Evolutionary conservation across 805 yeast genomes (phyloP), one percentile per base, ranked within the genome.

Genomic region (Lipomyces sp.): DNA sequence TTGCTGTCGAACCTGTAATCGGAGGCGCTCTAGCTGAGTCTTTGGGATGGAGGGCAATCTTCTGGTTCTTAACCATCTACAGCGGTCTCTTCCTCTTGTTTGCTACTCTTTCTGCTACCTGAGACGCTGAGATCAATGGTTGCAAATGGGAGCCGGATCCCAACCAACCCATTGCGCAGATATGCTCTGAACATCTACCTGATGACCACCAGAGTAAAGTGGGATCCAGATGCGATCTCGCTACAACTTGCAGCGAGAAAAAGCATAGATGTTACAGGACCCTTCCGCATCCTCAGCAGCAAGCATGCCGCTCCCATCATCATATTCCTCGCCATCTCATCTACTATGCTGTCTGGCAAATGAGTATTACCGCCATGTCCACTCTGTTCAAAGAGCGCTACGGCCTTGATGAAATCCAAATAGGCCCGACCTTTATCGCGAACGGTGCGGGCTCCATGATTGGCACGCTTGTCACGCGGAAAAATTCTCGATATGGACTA

Each of bases 1-100:
- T 87, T 72, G 92, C 91, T 1, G 81, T 91, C 69, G 94, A 96
- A 10, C 91, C 96, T 0, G 78, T 92, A n/a, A 78, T 91, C 30
- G 87, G 88, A 6, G 81, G 87, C 3, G 78, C 79, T 0, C 72
- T 85, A 74, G 80, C 82, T 71, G 79, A 82, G 29, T 77, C 86
- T 0, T 70, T 77, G 35, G 81, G 85, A 24, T 92, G 97, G 97
- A 81, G 93, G 71, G 85, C 92, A 0, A 84, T 88, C n/a, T 89
- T 90, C 72, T 86, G 91, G 86, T 90, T 92, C 69, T 77, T 90
- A 60, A 86, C 90, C 0, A 86, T 89, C 34, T 86, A 89, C 8
- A 84, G 88, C 37, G 88, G 88, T 3, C 77, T 81, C 1, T 64
- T 78, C 2, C 50, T 82, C 2, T 30, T 75, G 0, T 18, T n/a